Evolutionary conservation across 805 yeast genomes (phyloP), one percentile per base, ranked within the genome.

Genomic region (Zygotorulaspora chibaensis): DNA sequence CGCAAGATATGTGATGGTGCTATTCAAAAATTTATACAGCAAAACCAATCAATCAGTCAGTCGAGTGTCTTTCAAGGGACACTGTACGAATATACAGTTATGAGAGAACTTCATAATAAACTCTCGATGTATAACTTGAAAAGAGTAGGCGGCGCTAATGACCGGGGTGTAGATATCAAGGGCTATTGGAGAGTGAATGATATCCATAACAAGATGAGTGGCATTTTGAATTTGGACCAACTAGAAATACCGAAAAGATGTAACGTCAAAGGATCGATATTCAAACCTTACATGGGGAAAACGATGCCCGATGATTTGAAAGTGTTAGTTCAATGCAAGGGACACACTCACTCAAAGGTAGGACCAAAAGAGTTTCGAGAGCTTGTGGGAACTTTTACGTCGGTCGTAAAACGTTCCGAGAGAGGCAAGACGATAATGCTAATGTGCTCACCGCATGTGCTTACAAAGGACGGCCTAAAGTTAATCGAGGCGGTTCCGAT

Each of bases 1-100:
- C 36, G 36, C 8, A 33, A 43, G 38, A 11, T 48, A 3, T 48
- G 50, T 20, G 59, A 57, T 40, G 47, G 38, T n/a, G 36, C 54
- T 5, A 47, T 61, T 18, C 46, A 25, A 13, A 23, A 41, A 16
- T 62, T 52, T 33, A 50, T 63, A 13, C 29, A 40, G n/a, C 45
- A 52, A 15, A 63, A 62, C 29, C 45, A 44, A 11, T 38, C 38
- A 8, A 61, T 61, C 8, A 42, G 53, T 1, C 47, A 52, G 7
- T 61, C 67, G 3, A 60, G 61, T 1, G 65, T 64, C 3, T 66
- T 65, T 42, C 64, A 63, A 54, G 66, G 68, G 11, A 61, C 56
- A 25, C 46, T 63, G 3, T 66, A 66, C 46, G 69, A 66, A 39
- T 55, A 57, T 40, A 58, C 62, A 1, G 67, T 61, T 1, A 56